These are phyloP conservation scores for Hygrophorus pudorinus DNA, from an alignment of 768 basidiomycete species.

Conservation along the genomic window DNA sequence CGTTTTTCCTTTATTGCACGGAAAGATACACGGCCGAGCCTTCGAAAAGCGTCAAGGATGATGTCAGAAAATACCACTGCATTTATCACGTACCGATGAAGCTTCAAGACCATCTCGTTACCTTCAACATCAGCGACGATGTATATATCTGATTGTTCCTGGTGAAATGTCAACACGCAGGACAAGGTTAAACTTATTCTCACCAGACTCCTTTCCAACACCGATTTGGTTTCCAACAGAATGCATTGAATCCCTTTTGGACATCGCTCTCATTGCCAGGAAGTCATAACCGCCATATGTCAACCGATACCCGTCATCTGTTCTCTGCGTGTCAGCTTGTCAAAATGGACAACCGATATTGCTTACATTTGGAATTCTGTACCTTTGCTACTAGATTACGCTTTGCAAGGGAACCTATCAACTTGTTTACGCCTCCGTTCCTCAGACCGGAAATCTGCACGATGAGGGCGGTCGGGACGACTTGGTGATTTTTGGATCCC, in stretches of 20 bases:
- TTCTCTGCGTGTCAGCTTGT: constrained; percentile 2
- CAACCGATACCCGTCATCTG: constrained; percentile 94
- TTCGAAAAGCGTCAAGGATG: constrained; percentile 20
- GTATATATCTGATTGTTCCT: constrained; percentile 60
- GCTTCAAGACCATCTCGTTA: constrained; percentile 81
- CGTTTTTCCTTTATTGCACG: constrained; percentile 93
- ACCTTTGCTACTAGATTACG: constrained; percentile 83
- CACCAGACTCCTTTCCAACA: constrained; percentile 95
- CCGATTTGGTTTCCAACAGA: constrained; percentile 98
- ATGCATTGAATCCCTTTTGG: constrained; percentile 78
- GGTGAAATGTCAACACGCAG: background rate
- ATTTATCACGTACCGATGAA: constrained; percentile 62
- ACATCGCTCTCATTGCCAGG: constrained; percentile 87
- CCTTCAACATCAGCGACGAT: constrained; percentile 81
- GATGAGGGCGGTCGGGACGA: constrained; percentile 84
- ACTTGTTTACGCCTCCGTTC: constrained; percentile 89
- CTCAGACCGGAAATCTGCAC: constrained; percentile 89
- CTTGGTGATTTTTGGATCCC: constrained; percentile 96
- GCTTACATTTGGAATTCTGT: constrained; percentile 84
- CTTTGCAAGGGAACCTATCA: constrained; percentile 84
- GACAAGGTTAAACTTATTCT: constrained; percentile 13
- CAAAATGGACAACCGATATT: background rate
- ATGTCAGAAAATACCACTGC: background rate
- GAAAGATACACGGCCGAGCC: constrained; percentile 95
- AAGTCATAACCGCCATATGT: constrained; percentile 99